phyloP scores from a whole-genome alignment of 202 grass and related monocot species.

The Dendrocalamus latiflorus region DNA sequence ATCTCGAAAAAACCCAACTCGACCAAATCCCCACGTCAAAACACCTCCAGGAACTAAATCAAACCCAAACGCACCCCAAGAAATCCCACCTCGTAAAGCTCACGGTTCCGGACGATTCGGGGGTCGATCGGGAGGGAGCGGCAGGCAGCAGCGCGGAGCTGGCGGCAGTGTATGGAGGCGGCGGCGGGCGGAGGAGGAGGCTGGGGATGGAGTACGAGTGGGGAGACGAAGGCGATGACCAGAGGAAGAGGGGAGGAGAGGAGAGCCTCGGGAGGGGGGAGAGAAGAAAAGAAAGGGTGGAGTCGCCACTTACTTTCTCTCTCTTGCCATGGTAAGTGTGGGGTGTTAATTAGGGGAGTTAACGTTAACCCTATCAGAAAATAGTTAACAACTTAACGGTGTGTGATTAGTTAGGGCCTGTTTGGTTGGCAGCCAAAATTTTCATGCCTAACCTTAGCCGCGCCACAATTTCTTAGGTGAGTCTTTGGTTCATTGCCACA shows the following conservation, averaged over 20 bases:
- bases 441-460: too few relatives aligned
- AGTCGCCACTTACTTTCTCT: conserved; percentile 21
- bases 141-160: too few relatives aligned
- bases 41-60: not conserved
- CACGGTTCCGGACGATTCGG: not conserved
- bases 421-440: too few relatives aligned
- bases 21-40: not conserved
- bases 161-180: too few relatives aligned
- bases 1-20: not conserved
- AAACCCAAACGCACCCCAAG: not conserved
- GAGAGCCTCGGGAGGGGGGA: not conserved
- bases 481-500: too few relatives aligned
- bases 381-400: not conserved
- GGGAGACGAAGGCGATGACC: conserved; percentile 14
- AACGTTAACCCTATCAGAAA: not conserved
- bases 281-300: not conserved
- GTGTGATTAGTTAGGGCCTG: too few relatives aligned
- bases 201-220: not conserved
- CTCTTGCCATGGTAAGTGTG: not conserved
- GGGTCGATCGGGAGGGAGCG: not conserved
- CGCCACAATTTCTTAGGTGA: too few relatives aligned
- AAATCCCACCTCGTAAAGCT: conserved; percentile 12
- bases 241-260: not conserved
- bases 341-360: not conserved
- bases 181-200: not conserved